Evolutionary conservation across 1,139 yeast genomes (phyloP).

Genomic region (Diutina pseudorugosa): DNA sequence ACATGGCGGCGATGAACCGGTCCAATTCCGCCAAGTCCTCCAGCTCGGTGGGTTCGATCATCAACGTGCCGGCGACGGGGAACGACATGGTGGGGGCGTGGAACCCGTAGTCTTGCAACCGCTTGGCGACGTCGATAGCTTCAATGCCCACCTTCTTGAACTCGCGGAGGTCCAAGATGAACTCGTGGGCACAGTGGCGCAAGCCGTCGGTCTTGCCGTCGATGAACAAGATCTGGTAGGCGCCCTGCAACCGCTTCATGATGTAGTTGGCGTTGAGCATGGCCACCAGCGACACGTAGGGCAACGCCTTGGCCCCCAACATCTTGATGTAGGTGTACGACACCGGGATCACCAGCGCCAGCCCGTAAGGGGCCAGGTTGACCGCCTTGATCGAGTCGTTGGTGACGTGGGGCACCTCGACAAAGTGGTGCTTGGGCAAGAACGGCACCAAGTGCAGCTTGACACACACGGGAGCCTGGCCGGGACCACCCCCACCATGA

Average conservation of each 20-base stretch:
- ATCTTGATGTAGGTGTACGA: conserved; percentile 90
- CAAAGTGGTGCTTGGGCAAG: conserved; percentile 68
- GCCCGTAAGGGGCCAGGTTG: conserved; percentile 91
- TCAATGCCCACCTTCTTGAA: conserved; percentile 76
- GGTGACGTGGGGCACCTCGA: conserved; percentile 44
- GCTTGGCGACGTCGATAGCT: conserved; percentile 92
- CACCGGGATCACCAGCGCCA: conserved; percentile 86
- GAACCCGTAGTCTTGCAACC: conserved; percentile 95
- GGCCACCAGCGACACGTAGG: conserved; percentile 78
- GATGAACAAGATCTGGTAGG: conserved; percentile 69
- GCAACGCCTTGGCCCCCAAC: conserved; percentile 79
- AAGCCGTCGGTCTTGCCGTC: conserved; percentile 38
- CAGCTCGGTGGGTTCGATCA: conserved; percentile 97
- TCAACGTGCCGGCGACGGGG: conserved; percentile 94
- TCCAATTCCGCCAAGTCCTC: conserved; percentile 83
- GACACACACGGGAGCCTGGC: conserved; percentile 97
- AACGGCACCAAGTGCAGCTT: conserved; percentile 69
- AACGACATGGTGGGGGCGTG: conserved; percentile 98
- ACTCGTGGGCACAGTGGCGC: conserved; percentile 92
- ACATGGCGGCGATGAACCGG: conserved; percentile 79
- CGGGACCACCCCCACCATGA: conserved; percentile 99
- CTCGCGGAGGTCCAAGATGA: conserved; percentile 81
- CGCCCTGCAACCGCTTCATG: conserved; percentile 62
- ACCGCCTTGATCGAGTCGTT: conserved; percentile 60
- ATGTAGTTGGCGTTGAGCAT: conserved; percentile 93